Evolutionary conservation across 1,139 yeast genomes (phyloP).

Genomic region (Kurtzmaniella natalensis): DNA sequence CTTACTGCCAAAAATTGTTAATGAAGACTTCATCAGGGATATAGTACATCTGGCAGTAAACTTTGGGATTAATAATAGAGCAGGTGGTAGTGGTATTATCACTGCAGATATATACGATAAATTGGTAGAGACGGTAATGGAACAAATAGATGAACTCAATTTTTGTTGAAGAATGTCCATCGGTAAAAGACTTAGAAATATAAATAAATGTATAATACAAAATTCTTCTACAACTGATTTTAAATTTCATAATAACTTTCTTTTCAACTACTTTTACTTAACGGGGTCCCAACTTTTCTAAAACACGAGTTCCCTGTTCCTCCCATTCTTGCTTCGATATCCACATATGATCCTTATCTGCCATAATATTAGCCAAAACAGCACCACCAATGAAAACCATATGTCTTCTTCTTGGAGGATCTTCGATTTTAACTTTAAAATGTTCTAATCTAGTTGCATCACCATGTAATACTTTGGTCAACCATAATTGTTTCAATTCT

Average conservation of each 20-base stretch:
- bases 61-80: slow-evolving; percentile 50
- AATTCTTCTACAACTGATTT: slow-evolving; percentile 1
- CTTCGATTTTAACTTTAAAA: slow-evolving; percentile 95
- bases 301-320: slow-evolving; percentile 85
- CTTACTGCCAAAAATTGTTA: slow-evolving; percentile 70
- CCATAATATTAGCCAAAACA: slow-evolving; percentile 95
- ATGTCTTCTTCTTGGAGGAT: slow-evolving; percentile 98
- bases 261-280: slow-evolving; percentile 21
- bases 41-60: slow-evolving; percentile 72
- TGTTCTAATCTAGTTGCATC: slow-evolving; percentile 85
- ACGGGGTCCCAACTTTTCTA: slow-evolving; percentile 91
- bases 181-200: slow-evolving; percentile 3
- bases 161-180: no score
- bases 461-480: slow-evolving; percentile 78
- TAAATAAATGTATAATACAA: no score
- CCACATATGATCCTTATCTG: slow-evolving; percentile 99
- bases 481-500: slow-evolving; percentile 95
- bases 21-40: slow-evolving; percentile 62
- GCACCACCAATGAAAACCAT: slow-evolving; percentile 99
- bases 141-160: slow-evolving; percentile 36
- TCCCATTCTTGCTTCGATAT: slow-evolving; percentile 95
- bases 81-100: slow-evolving; percentile 30
- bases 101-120: slow-evolving; percentile 38
- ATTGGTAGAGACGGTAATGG: slow-evolving; percentile 37
- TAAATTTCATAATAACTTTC: slow-evolving; percentile 3